Evolutionary conservation across 2,329 filamentous ascomycete species (phyloP), one percentile per base, ranked within the genome.

Genomic region (Graphium sp.): DNA sequence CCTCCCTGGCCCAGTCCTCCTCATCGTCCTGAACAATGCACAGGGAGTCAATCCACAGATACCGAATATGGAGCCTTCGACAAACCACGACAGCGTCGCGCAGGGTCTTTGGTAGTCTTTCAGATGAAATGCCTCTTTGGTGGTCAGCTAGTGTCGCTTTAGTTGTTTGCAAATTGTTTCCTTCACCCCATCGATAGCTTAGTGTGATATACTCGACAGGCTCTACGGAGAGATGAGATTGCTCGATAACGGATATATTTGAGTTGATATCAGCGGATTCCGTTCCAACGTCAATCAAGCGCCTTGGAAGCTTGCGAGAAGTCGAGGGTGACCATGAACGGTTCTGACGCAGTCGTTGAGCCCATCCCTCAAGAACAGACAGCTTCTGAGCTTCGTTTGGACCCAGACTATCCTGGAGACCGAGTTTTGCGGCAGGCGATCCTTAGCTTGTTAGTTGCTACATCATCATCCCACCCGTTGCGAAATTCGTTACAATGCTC

Each of bases 41-140:
- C 4, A 37, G 28, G 6, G 29, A 32, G 22, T 40, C 39, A 16
- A 40, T 35, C 38, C 39, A 39, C 2, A 41, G 25, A 17, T 37
- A 40, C 3, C 16, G 24, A 7, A 41, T 30, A 1, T 24, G 31
- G 4, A 41, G 27, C n/a, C 30, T 11, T 6, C 26, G 18, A 6
- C 30, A 34, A 12, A 31, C 25, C 6, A 23, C 24, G 13, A 39
- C 34, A 10, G 36, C 29, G 15, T 39, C 29, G 10, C 10, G 9
- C 9, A 16, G 12, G 3, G 26, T 28, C 26, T 21, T 17, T 13
- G 18, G 26, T 4, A 28, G 26, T 14, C 22, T 12, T 6, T 8
- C 7, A 5, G 17, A 9, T 11, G 16, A 12, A n/a, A 28, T 28
- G 5, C 26, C 26, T 9, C 6, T 5, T 6, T 11, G 15, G 24